Conservation (phyloP, 495 filamentous ascomycete genomes). For the Hyaloscypha variabilis region DNA sequence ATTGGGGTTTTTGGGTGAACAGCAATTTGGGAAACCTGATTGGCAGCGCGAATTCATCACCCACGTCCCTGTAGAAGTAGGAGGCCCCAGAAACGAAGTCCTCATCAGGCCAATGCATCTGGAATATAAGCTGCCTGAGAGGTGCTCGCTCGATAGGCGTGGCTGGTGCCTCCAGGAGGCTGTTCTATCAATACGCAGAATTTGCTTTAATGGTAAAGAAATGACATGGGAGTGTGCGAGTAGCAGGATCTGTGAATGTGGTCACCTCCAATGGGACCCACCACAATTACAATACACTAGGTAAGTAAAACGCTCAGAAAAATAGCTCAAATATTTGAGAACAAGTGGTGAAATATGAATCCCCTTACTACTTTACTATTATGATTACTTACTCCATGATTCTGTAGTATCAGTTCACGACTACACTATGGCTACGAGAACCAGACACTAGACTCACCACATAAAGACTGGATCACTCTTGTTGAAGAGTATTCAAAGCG, state of each 20-base stretch:
- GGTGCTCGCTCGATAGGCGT: constrained; percentile 17
- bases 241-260: constrained; percentile 20
- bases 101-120: neutral
- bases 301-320: constrained; percentile 23
- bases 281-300: neutral
- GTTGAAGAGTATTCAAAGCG: constrained; percentile 2
- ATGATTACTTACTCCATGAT: neutral
- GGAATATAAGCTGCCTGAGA: neutral
- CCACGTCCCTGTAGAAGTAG: neutral
- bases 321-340: neutral
- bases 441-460: too few species aligned
- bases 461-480: constrained; percentile 1
- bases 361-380: neutral
- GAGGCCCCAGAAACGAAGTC: neutral
- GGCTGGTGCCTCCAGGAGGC: constrained; percentile 30
- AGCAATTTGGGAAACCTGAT: neutral
- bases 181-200: constrained; percentile 19
- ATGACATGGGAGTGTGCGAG: constrained; percentile 23
- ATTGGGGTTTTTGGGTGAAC: constrained; percentile 10
- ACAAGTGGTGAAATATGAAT: neutral
- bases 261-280: constrained; percentile 20
- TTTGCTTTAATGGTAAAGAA: constrained; percentile 24
- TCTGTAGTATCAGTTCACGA: neutral
- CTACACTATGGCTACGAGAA: neutral
- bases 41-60: constrained; percentile 8